A percentile compares a stretch with the other conserved stretches of the same genome.
phyloP scores from a whole-genome alignment of 1,284 basidiomycete species.

The Melanopsichium pennsylvanicum region DNA sequence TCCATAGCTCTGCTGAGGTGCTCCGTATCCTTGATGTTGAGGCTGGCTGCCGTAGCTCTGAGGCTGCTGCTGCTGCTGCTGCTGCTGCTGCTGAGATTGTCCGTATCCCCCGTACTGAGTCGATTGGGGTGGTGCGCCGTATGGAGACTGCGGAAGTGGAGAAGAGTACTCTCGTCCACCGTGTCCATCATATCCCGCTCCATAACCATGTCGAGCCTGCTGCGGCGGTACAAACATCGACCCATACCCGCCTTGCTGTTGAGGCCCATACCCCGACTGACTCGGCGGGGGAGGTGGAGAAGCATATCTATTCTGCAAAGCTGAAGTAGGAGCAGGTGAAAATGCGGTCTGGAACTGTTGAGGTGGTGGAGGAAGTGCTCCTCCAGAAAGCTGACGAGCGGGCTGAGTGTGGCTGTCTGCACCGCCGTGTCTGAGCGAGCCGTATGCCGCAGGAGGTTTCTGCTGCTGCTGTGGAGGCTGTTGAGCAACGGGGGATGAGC shows the following conservation, averaged over 20 bases:
- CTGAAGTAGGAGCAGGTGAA: conserved; percentile 4
- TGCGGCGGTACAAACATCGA: conserved; percentile 8
- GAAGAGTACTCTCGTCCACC: conserved; percentile 6
- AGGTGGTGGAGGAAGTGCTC: conserved; percentile 20
- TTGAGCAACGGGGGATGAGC: conserved; percentile 20
- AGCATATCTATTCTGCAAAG: conserved; percentile 15
- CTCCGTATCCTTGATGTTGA: conserved; percentile 6
- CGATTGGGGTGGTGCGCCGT: conserved; percentile 6
- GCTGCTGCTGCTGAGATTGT: background rate
- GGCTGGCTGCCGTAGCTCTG: conserved; percentile 1
- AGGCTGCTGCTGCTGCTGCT: conserved; percentile 5
- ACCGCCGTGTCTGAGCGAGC: conserved; percentile 6
- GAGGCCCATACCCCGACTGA: conserved; percentile 1
- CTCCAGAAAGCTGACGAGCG: background rate
- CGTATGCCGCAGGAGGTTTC: conserved; percentile 9
- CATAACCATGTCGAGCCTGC: conserved; percentile 18
- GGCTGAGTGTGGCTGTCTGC: background rate
- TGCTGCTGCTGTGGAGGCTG: conserved; percentile 4
- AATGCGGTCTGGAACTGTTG: conserved; percentile 30
- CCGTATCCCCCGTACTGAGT: conserved; percentile 9
- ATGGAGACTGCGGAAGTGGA: conserved; percentile 8
- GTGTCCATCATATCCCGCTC: conserved; percentile 3
- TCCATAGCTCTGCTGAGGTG: conserved; percentile 13
- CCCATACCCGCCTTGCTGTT: conserved; percentile 4
- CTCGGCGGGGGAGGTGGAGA: conserved; percentile 16